phyloP scores from a whole-genome alignment of 345 rosid species.

The Syzygium jambos region DNA sequence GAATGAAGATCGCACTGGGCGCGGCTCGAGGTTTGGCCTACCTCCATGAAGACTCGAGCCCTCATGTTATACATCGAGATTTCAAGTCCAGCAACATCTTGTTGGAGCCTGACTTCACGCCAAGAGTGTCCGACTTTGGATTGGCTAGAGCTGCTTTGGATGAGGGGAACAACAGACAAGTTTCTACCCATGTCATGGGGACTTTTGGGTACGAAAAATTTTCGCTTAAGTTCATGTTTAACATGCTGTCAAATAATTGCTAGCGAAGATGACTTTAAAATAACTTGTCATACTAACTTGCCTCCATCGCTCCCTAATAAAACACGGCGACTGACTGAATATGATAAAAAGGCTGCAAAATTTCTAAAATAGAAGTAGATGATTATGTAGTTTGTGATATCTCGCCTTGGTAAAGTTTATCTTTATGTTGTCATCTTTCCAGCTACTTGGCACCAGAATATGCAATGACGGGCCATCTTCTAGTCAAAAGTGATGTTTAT shows the following conservation, averaged over 20 bases:
- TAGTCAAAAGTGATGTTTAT: slow-evolving; percentile 67
- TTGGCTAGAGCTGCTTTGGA: slow-evolving; percentile 64
- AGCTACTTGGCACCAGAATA: slow-evolving; percentile 74
- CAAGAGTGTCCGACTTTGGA: slow-evolving; percentile 75
- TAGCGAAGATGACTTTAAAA: neutral
- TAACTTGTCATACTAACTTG: neutral
- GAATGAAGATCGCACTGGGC: slow-evolving; percentile 73
- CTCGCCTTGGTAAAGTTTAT: neutral
- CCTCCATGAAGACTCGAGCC: slow-evolving; percentile 72
- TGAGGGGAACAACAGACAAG: slow-evolving; percentile 50
- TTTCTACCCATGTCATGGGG: slow-evolving; percentile 74
- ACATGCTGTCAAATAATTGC: neutral
- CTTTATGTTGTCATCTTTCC: slow-evolving; percentile 2
- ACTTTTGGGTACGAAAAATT: slow-evolving; percentile 55
- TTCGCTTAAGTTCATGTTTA: neutral
- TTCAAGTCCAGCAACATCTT: slow-evolving; percentile 75
- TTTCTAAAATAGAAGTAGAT: neutral
- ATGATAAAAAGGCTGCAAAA: neutral
- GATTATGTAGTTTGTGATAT: neutral
- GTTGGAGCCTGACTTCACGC: slow-evolving; percentile 59
- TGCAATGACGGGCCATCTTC: slow-evolving; percentile 76
- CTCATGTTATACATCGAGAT: slow-evolving; percentile 64
- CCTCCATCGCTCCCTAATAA: neutral
- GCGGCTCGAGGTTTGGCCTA: slow-evolving; percentile 81
- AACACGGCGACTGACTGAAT: neutral